phyloP scores from a whole-genome alignment of 108 stramenopile genomes.

The Stephanodiscus triporus region DNA sequence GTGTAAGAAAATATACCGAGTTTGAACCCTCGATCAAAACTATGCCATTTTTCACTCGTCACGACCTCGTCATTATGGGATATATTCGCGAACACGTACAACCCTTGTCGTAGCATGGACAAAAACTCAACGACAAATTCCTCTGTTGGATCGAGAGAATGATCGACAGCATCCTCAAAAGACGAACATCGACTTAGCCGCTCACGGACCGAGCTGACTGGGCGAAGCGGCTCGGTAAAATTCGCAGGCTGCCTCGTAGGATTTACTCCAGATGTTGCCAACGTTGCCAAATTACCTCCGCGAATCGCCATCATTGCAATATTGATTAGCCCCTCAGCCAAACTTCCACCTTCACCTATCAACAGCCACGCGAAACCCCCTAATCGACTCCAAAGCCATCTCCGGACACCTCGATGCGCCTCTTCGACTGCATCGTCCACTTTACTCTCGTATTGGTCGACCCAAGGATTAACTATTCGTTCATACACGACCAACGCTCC shows the following conservation, averaged over 20 bases:
- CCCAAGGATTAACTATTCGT: slow-evolving; percentile 34
- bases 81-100: slow-evolving; percentile 47
- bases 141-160: slow-evolving; percentile 22
- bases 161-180: slow-evolving; percentile 14
- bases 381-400: slow-evolving; percentile 23
- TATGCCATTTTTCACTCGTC: background rate
- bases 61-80: slow-evolving; percentile 7
- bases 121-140: slow-evolving; percentile 38
- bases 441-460: slow-evolving; percentile 32
- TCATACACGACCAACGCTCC: slow-evolving; percentile 46
- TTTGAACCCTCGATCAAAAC: slow-evolving; percentile 29
- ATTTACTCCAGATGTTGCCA: background rate
- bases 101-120: slow-evolving; percentile 38
- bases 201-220: slow-evolving; percentile 40
- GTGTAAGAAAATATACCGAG: slow-evolving; percentile 42
- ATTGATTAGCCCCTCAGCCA: slow-evolving; percentile 9
- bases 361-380: slow-evolving; percentile 17
- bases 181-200: slow-evolving; percentile 28
- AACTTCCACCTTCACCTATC: slow-evolving; percentile 41
- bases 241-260: slow-evolving; percentile 2
- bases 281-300: background rate
- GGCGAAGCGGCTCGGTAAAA: slow-evolving; percentile 12
- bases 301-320: slow-evolving; percentile 1
- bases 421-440: slow-evolving; percentile 45
- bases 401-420: slow-evolving; percentile 29